Base-by-base conservation (phyloP, 495 filamentous ascomycete genomes). In the Penicillium mononematosum region DNA sequence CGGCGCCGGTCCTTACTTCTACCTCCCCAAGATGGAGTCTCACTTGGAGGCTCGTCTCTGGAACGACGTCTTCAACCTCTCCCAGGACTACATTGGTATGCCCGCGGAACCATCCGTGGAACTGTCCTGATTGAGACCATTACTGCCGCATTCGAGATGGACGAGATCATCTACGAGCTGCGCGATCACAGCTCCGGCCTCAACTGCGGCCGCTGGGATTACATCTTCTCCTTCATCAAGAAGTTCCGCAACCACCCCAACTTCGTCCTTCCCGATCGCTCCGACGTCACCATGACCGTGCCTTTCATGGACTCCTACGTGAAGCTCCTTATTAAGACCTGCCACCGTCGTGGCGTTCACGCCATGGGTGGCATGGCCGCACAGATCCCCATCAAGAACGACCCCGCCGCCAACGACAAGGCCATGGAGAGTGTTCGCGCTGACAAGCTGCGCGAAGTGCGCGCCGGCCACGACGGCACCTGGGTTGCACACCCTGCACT, bases 191-290 rank as follows among this genome's bases (percentile, higher is more conserved):
- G 86, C 74, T 88, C 94, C 11, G 94, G 94, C 51, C 83, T 99
- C 61, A 99, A 99, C 82, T 99, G 94, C 75, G 94, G 94, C 49
- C 88, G 94, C 49, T 99, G 94, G 94, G 94, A 99, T 71, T 99
- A 99, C 82, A 98, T 99, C 78, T 98, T 99, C 82, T 93, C 87
- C 73, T 90, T 94, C 69, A 99, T 99, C 82, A 99, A 99, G 83
- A 96, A 96, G 77, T 97, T 98, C 87, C 89, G 95, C 64, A 85
- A 96, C 62, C 92, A 96, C 79, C 78, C 89, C 58, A 85, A 86
- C 70, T 99, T 97, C 70, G 85, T 98, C 56, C 85, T 99, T 16
- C 95, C 94, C 10, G 95, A 99, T 67, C 90, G 94, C 45, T 85
- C 85, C 34, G 83, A 84, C 56, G 91, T 98, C 36, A 98, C 94